Base-by-base conservation (phyloP, 257 asterid genomes). In the Gentiana straminea region DNA sequence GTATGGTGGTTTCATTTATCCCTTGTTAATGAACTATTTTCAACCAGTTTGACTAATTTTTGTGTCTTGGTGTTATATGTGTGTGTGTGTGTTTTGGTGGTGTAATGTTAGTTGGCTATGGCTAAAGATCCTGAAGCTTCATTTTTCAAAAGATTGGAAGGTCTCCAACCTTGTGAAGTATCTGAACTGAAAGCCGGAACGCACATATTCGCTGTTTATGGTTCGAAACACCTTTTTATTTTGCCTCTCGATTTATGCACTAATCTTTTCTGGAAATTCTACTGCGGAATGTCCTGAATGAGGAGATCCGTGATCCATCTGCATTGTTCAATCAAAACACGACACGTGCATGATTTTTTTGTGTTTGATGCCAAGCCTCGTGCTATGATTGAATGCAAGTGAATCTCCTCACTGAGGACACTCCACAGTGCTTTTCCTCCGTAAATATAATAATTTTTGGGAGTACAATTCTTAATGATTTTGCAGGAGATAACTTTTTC, bases 131-230 rank as follows among this genome's bases (percentile, higher is more conserved):
- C 99, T 10, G 99, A 92, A 77, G 87, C 97, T 69, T 94, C 94
- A 70, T 92, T 93, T 76, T 92, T 92, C 83, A 92, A 89, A 79
- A 81, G 85, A 68, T 64, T 92, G 75, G 99, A 92, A 71, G 99
- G 97, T 58, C 95, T 92, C 70, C 99, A 92, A 73, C 99, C 99
- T 63, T 92, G 99, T 74, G 99, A 92, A 79, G 97, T 92, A 66
- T 86, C 96, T 5, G 87, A 86, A 78, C 84, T 92, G 69, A 92
- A 92, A 73, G 78, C 97, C 60, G 99, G 99, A 75, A 86, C 97
- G 56, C 99, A 92, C 83, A 88, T 92, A 80, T 92, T 92, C 35
- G 99, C 99, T 59, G 97, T 92, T 73, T 92, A 92, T 75, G 99
- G 99, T 92, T 24, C 24, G 24, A 24, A 24, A 24, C 24, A 24